phyloP scores from a whole-genome alignment of 495 filamentous ascomycete species.

The Hyaloscypha finlandica region DNA sequence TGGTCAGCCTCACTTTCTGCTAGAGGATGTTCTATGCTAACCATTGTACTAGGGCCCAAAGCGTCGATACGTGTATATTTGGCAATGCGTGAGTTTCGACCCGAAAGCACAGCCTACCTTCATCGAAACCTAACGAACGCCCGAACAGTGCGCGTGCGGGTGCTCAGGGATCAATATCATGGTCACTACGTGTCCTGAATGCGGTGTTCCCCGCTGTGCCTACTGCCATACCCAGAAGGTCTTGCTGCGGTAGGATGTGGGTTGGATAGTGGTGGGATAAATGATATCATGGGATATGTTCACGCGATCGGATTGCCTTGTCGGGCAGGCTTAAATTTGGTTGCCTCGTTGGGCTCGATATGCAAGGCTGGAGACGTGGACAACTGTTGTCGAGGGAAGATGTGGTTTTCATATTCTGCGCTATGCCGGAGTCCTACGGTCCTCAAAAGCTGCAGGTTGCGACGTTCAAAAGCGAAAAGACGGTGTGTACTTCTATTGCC shows the following conservation, averaged over 20 bases:
- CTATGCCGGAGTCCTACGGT: too few relatives aligned
- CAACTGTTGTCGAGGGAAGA: too few relatives aligned
- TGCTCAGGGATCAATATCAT: conserved; percentile 6
- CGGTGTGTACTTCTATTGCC: too few relatives aligned
- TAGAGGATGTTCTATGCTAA: not conserved
- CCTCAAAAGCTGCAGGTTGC: too few relatives aligned
- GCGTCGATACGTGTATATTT: conserved; percentile 27
- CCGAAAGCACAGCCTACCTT: not conserved
- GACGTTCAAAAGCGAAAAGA: too few relatives aligned
- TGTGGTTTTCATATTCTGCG: too few relatives aligned
- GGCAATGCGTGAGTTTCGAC: conserved; percentile 10
- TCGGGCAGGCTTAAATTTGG: too few relatives aligned
- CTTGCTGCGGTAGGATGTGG: not conserved
- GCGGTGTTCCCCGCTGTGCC: not conserved
- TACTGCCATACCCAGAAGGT: conserved; percentile 5
- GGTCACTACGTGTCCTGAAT: conserved; percentile 4
- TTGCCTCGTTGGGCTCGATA: too few relatives aligned
- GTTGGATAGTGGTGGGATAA: too few relatives aligned
- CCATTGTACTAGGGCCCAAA: conserved; percentile 24
- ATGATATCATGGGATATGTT: too few relatives aligned
- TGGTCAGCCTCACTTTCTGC: not conserved
- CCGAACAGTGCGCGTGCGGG: conserved; percentile 3
- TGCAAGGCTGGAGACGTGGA: too few relatives aligned
- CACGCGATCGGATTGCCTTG: too few relatives aligned
- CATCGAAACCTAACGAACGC: conserved; percentile 6